Conservation (phyloP, 192 early-diverging fungal species). For the Oehlia diaphana region DNA sequence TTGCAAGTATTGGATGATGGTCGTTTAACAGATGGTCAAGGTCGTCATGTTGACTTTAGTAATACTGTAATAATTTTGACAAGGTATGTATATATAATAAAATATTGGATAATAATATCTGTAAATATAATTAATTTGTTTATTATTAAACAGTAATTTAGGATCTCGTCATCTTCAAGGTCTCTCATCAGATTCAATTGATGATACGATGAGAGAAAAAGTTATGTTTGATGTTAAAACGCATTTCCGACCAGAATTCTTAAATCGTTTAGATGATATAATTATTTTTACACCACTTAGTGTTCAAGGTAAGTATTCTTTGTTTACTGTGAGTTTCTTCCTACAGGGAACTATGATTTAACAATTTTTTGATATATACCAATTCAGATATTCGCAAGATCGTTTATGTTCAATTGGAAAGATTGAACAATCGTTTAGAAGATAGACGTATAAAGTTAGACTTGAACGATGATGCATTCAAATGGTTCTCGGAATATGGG, state of each 20-base stretch:
- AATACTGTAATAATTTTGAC: slow-evolving; percentile 98
- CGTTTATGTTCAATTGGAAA: slow-evolving; percentile 70
- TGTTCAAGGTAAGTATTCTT: slow-evolving; percentile 20
- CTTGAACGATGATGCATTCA: slow-evolving; percentile 68
- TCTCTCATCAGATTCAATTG: slow-evolving; percentile 30
- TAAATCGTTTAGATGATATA: slow-evolving; percentile 96
- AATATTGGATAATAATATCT: no score
- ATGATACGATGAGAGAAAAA: slow-evolving; percentile 38
- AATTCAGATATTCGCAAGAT: slow-evolving; percentile 60
- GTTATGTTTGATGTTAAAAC: slow-evolving; percentile 84
- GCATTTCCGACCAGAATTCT: slow-evolving; percentile 89
- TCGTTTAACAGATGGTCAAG: slow-evolving; percentile 88
- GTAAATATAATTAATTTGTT: no score
- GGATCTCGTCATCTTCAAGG: slow-evolving; percentile 25
- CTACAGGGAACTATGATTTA: not conserved
- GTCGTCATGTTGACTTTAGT: slow-evolving; percentile 89
- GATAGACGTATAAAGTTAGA: slow-evolving; percentile 73
- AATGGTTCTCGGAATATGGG: slow-evolving; percentile 73
- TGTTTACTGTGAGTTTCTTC: not conserved
- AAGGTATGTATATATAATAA: slow-evolving; percentile 48
- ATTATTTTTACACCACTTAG: slow-evolving; percentile 83
- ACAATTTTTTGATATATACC: not conserved
- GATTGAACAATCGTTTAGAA: slow-evolving; percentile 68
- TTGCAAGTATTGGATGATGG: slow-evolving; percentile 93
- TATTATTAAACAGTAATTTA: slow-evolving; percentile 18